Evolutionary conservation across 768 basidiomycete species (phyloP).

Genomic region (Sporobolomyces phaffii): DNA sequence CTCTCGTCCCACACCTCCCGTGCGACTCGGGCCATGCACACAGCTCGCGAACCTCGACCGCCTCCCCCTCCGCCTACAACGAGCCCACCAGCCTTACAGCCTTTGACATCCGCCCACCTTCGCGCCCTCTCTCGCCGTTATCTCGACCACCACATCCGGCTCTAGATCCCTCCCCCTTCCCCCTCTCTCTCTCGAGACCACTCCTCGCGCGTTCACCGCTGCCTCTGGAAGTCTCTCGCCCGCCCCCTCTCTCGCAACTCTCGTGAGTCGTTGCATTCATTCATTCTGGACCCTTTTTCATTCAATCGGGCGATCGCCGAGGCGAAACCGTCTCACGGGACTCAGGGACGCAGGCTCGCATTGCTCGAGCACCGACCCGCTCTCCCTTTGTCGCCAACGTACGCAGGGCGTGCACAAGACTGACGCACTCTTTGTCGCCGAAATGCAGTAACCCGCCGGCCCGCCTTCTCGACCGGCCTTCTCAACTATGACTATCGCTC

Average conservation of each 20-base stretch:
- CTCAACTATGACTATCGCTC: constrained; percentile 29
- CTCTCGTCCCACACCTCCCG: neutral
- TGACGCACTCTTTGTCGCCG: neutral
- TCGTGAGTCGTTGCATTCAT: too few relatives aligned
- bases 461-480: constrained; percentile 1
- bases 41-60: constrained; percentile 27
- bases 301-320: constrained; percentile 3
- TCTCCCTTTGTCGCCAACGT: too few relatives aligned
- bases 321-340: neutral
- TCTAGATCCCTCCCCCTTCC: neutral
- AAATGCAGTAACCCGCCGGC: too few relatives aligned
- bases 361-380: neutral
- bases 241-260: neutral
- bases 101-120: neutral
- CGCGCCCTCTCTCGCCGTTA: neutral
- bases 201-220: constrained; percentile 5
- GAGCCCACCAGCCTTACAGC: neutral
- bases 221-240: constrained; percentile 2
- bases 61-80: neutral
- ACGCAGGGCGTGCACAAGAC: too few relatives aligned
- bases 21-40: neutral
- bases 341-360: neutral
- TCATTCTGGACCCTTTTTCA: neutral
- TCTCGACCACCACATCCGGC: too few relatives aligned
- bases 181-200: neutral